A percentile compares a stretch with the other conserved stretches of the same genome.
phyloP scores from a whole-genome alignment of 2,329 filamentous ascomycete genomes.

The Purpureocillium takamizusanense region DNA sequence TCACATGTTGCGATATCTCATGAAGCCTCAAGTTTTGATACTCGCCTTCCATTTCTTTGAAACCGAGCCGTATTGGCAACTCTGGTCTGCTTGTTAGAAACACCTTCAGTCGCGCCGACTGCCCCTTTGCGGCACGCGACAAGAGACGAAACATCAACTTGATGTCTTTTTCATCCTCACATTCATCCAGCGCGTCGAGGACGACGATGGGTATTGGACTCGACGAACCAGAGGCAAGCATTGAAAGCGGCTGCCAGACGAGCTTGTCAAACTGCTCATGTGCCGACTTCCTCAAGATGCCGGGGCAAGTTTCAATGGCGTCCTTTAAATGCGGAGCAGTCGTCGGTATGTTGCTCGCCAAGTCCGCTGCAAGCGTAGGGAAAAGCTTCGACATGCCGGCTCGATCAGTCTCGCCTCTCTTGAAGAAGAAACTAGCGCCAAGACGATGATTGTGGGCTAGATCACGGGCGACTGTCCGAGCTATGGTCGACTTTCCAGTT shows the following conservation, averaged over 20 bases:
- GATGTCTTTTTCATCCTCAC: conserved; percentile 17
- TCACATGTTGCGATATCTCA: conserved; percentile 16
- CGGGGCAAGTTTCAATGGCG: conserved; percentile 20
- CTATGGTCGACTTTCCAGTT: conserved; percentile 30
- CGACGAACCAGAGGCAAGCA: background rate
- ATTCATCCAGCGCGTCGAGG: conserved; percentile 23
- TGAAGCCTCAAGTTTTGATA: conserved; percentile 23
- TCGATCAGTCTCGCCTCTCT: conserved; percentile 28
- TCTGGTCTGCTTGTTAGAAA: conserved; percentile 35
- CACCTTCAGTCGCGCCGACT: conserved; percentile 13
- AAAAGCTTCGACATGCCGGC: conserved; percentile 26
- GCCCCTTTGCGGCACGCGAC: background rate
- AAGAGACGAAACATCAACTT: conserved; percentile 16
- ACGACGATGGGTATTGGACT: conserved; percentile 10
- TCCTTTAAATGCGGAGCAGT: conserved; percentile 15
- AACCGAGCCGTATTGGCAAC: conserved; percentile 24
- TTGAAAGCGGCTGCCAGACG: conserved; percentile 22
- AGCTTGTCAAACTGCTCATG: conserved; percentile 32
- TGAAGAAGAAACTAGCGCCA: conserved; percentile 35
- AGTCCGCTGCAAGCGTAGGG: conserved; percentile 26
- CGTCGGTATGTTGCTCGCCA: conserved; percentile 17
- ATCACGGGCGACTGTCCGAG: conserved; percentile 16
- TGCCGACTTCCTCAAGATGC: conserved; percentile 16
- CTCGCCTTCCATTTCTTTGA: conserved; percentile 15
- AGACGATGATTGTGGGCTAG: conserved; percentile 9